phyloP scores from a whole-genome alignment of 129 eudicot genomes.

The sunflower (Helianthus annuus) region HanXRQr2.0-SUNRISE NC_035441.2:171801043-171801542 shows the following conservation, averaged over 20 bases:
- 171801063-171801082: constrained; percentile 47
- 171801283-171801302: constrained; percentile 92
- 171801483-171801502: constrained; percentile 7
- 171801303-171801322: constrained; percentile 69
- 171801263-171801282: constrained; percentile 81
- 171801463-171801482: background rate
- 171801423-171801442: background rate
- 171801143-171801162: constrained; percentile 6
- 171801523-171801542: no score
- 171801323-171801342: constrained; percentile 27
- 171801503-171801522: constrained; percentile 8
- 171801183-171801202: background rate
- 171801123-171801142: background rate
- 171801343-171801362: constrained; percentile 24
- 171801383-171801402: constrained; percentile 46
- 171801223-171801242: constrained; percentile 39
- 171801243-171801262: constrained; percentile 88
- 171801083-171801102: background rate
- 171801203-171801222: background rate
- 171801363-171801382: constrained; percentile 47
- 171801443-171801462: background rate
- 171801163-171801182: no score
- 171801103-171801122: constrained; percentile 1
- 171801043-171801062: constrained; percentile 60
- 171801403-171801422: constrained; percentile 27